Conservation (phyloP, 306 rosid species). For the Arachis hypogaea region DNA sequence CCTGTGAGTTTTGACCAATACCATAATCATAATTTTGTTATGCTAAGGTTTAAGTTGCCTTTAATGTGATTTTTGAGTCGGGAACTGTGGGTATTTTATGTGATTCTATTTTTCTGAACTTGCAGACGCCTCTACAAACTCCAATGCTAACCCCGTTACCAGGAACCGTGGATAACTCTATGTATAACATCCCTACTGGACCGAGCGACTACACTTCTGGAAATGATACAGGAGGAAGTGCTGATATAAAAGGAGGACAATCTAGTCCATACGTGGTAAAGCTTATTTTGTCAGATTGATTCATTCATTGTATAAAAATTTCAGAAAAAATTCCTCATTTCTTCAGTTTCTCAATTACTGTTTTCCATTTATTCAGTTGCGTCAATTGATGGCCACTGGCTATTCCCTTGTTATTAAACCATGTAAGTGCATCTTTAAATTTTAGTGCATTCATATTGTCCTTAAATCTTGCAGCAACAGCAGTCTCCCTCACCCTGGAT, state of each 20-base stretch:
- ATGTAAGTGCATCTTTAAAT: background rate
- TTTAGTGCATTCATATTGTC: constrained; percentile 15
- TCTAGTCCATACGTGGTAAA: constrained; percentile 79
- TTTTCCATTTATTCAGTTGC: background rate
- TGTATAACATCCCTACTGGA: constrained; percentile 82
- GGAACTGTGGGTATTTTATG: too few species aligned
- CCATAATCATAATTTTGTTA: too few species aligned
- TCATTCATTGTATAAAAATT: too few species aligned
- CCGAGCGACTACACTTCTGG: constrained; percentile 69
- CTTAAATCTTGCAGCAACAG: constrained; percentile 50
- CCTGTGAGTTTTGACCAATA: constrained; percentile 61
- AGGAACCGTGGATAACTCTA: constrained; percentile 61
- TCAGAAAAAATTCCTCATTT: background rate
- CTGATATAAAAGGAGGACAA: constrained; percentile 65
- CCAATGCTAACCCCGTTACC: constrained; percentile 88
- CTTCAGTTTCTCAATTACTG: background rate
- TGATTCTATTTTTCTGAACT: constrained; percentile 24
- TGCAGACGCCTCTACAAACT: constrained; percentile 86
- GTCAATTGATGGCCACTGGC: constrained; percentile 17
- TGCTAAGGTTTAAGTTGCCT: too few species aligned
- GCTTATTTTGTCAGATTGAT: constrained; percentile 10
- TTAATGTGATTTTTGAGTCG: too few species aligned
- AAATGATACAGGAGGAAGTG: constrained; percentile 62
- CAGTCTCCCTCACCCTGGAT: constrained; percentile 89
- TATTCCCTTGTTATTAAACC: background rate